These are phyloP conservation scores for Populus deltoides DNA, from an alignment of 345 rosid species.

Conservation along the genomic window DNA sequence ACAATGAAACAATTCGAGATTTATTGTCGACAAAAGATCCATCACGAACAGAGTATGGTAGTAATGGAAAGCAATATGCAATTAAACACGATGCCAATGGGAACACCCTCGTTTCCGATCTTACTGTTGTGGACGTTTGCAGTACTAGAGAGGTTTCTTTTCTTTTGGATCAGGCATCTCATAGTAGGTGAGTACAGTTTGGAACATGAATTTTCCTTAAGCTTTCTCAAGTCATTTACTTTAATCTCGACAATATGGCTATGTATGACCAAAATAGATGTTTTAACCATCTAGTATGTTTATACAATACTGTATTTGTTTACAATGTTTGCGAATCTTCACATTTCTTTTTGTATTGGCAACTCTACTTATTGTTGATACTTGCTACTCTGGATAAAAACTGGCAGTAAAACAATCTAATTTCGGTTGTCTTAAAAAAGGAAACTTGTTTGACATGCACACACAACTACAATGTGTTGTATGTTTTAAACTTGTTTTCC, in stretches of 20 bases:
- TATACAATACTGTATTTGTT: background rate
- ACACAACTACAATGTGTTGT: background rate
- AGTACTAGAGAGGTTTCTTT: conserved; percentile 29
- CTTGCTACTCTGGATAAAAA: background rate
- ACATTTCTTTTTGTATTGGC: background rate
- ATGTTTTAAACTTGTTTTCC: background rate
- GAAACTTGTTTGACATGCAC: background rate
- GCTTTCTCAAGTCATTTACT: background rate
- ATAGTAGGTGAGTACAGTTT: conserved; percentile 54
- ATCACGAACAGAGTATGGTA: conserved; percentile 58
- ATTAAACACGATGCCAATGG: conserved; percentile 32
- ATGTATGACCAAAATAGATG: background rate
- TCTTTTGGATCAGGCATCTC: conserved; percentile 82
- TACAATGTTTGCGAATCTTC: background rate
- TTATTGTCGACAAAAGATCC: conserved; percentile 66
- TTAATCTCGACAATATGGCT: background rate
- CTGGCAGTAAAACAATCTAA: background rate
- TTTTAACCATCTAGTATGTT: background rate
- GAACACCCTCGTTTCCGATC: conserved; percentile 33
- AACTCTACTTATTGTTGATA: background rate
- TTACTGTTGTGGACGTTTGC: conserved; percentile 32
- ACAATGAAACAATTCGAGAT: conserved; percentile 89
- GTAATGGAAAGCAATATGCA: conserved; percentile 31
- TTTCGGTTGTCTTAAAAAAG: background rate
- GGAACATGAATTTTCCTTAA: background rate